phyloP scores from a whole-genome alignment of 805 yeast species.

The Nakazawaea ishiwadae region DNA sequence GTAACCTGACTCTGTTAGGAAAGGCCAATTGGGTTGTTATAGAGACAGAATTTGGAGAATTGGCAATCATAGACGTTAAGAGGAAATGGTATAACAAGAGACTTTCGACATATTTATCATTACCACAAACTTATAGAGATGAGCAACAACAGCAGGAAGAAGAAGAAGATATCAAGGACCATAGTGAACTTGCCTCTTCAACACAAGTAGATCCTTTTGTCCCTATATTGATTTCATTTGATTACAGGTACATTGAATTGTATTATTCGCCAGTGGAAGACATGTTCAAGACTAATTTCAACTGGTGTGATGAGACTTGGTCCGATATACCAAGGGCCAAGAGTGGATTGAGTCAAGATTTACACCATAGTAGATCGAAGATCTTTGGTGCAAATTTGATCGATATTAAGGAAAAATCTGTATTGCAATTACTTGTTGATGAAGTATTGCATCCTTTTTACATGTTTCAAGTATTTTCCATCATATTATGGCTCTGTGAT shows the following conservation, averaged over 20 bases:
- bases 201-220: conserved; percentile 55
- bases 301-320: conserved; percentile 89
- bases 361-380: conserved; percentile 59
- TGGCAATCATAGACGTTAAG: conserved; percentile 52
- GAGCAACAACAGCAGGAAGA: conserved; percentile 15
- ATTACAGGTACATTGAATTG: conserved; percentile 78
- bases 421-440: conserved; percentile 62
- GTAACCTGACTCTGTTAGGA: conserved; percentile 64
- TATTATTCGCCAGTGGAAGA: conserved; percentile 86
- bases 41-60: conserved; percentile 91
- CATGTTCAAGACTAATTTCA: conserved; percentile 73
- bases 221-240: conserved; percentile 65
- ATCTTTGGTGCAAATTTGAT: conserved; percentile 80
- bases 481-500: conserved; percentile 87
- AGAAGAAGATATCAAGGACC: conserved; percentile 15
- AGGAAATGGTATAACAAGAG: conserved; percentile 66
- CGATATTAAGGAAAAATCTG: conserved; percentile 69
- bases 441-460: conserved; percentile 96
- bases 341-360: conserved; percentile 67
- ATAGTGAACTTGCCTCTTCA: conserved; percentile 6
- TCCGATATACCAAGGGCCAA: conserved; percentile 45
- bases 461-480: conserved; percentile 89
- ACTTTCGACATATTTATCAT: conserved; percentile 57
- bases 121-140: conserved; percentile 16
- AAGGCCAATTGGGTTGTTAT: conserved; percentile 89